A percentile compares a stretch with the other conserved stretches of the same genome.
Evolutionary conservation across 352 stramenopile genomes (phyloP).

Genomic region (Pythium rishiriense): DNA sequence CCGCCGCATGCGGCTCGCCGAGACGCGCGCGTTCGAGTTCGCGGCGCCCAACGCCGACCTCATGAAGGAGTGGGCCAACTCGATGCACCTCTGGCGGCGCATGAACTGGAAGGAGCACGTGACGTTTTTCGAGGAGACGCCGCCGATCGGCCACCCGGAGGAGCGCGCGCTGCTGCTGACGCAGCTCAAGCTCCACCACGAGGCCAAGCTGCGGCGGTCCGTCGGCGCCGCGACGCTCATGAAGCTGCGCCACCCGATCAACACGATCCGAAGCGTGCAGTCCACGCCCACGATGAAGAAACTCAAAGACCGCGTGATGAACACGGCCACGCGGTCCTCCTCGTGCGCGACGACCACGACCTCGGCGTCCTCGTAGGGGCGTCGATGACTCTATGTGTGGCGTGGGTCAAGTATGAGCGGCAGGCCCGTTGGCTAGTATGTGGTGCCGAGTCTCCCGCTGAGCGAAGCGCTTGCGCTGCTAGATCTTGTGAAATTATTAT

Average conservation of each 20-base stretch:
- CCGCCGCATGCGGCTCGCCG: slow-evolving; percentile 74
- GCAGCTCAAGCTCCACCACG: slow-evolving; percentile 59
- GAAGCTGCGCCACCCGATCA: slow-evolving; percentile 62
- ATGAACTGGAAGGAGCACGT: slow-evolving; percentile 90
- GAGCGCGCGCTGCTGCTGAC: slow-evolving; percentile 57
- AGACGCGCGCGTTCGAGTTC: slow-evolving; percentile 65
- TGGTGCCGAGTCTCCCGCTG: too few species aligned
- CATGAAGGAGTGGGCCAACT: slow-evolving; percentile 88
- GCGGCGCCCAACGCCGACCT: slow-evolving; percentile 67
- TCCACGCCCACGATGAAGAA: slow-evolving; percentile 71
- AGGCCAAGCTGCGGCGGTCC: slow-evolving; percentile 41
- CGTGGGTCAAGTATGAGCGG: background rate
- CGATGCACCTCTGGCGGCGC: slow-evolving; percentile 76
- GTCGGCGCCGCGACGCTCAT: slow-evolving; percentile 30
- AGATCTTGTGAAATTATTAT: slow-evolving; percentile 10
- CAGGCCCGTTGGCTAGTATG: too few species aligned
- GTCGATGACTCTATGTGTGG: slow-evolving; percentile 5
- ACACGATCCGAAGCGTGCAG: slow-evolving; percentile 56
- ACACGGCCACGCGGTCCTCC: slow-evolving; percentile 17
- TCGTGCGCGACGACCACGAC: slow-evolving; percentile 36
- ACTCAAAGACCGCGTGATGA: slow-evolving; percentile 41
- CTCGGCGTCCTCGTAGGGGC: slow-evolving; percentile 13
- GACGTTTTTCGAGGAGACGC: slow-evolving; percentile 75
- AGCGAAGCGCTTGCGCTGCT: too few species aligned
- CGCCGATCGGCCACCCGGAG: slow-evolving; percentile 51